Conservation (phyloP, 176 grass and related monocot genomes). For the Phyllostachys edulis region DNA sequence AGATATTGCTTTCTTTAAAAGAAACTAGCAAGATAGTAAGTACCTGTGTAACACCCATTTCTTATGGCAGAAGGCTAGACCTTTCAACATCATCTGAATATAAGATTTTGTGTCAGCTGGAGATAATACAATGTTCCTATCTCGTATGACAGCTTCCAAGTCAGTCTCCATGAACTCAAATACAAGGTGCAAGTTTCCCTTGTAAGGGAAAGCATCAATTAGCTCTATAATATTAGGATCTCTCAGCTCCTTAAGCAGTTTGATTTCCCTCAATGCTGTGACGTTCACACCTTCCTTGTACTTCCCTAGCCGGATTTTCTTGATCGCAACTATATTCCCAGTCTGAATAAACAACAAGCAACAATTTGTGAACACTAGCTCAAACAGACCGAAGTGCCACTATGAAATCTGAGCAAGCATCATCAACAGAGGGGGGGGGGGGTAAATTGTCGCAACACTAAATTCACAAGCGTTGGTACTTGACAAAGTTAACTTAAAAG, state of each 20-base stretch:
- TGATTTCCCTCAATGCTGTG: constrained; percentile 97
- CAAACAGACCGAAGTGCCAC: neutral
- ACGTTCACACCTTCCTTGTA: constrained; percentile 97
- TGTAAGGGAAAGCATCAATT: constrained; percentile 92
- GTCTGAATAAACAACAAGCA: constrained; percentile 53
- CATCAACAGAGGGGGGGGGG: neutral
- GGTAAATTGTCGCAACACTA: neutral
- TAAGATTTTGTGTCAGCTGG: constrained; percentile 94
- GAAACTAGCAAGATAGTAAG: constrained; percentile 26
- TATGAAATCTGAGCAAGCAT: neutral
- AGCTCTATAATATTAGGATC: constrained; percentile 92
- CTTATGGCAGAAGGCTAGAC: constrained; percentile 85
- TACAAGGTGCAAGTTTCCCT: constrained; percentile 91
- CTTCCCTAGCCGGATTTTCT: constrained; percentile 87
- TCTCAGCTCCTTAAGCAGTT: constrained; percentile 90
- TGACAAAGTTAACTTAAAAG: neutral
- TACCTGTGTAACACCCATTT: constrained; percentile 99
- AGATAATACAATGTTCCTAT: constrained; percentile 80
- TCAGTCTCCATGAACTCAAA: constrained; percentile 99
- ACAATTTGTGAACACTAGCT: constrained; percentile 21
- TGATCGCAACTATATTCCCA: constrained; percentile 83
- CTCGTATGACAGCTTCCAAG: constrained; percentile 92
- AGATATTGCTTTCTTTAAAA: constrained; percentile 19
- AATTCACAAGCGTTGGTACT: neutral
- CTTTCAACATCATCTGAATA: constrained; percentile 96